phyloP scores from a whole-genome alignment of 805 yeast species.

The Yarrowia yakushimensis region DNA sequence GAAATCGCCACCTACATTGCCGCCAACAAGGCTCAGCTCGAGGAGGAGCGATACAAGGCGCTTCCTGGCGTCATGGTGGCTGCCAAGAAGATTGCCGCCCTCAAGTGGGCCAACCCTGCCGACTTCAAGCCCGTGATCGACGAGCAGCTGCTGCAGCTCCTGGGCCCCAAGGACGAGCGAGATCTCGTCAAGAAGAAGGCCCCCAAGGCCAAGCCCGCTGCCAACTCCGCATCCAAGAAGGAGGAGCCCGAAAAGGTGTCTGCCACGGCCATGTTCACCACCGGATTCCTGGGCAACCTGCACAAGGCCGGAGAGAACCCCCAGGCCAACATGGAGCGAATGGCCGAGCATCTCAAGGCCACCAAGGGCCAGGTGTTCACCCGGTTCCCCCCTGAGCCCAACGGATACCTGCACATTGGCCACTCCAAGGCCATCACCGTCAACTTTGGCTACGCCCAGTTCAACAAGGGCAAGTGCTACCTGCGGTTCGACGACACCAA shows the following conservation, averaged over 20 bases:
- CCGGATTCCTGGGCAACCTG: slow-evolving; percentile 92
- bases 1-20: slow-evolving; percentile 60
- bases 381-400: slow-evolving; percentile 98
- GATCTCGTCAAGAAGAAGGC: slow-evolving; percentile 78
- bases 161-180: slow-evolving; percentile 96
- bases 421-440: slow-evolving; percentile 98
- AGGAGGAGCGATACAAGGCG: slow-evolving; percentile 69
- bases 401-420: slow-evolving; percentile 95
- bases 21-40: slow-evolving; percentile 56
- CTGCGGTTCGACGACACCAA: slow-evolving; percentile 96
- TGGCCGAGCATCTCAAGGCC: slow-evolving; percentile 71
- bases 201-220: slow-evolving; percentile 42
- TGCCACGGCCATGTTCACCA: slow-evolving; percentile 66
- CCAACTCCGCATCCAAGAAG: slow-evolving; percentile 29
- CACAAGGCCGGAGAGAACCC: slow-evolving; percentile 96
- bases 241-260: slow-evolving; percentile 27
- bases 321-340: slow-evolving; percentile 80
- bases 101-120: slow-evolving; percentile 92
- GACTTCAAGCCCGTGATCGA: slow-evolving; percentile 86
- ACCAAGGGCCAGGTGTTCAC: slow-evolving; percentile 84
- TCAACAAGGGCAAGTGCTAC: slow-evolving; percentile 81
- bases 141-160: slow-evolving; percentile 58
- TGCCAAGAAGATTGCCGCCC: slow-evolving; percentile 63
- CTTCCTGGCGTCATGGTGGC: slow-evolving; percentile 76
- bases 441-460: slow-evolving; percentile 94